Conservation (phyloP, 169 alveolate genomes). For the Cryptosporidium viatorum region DNA sequence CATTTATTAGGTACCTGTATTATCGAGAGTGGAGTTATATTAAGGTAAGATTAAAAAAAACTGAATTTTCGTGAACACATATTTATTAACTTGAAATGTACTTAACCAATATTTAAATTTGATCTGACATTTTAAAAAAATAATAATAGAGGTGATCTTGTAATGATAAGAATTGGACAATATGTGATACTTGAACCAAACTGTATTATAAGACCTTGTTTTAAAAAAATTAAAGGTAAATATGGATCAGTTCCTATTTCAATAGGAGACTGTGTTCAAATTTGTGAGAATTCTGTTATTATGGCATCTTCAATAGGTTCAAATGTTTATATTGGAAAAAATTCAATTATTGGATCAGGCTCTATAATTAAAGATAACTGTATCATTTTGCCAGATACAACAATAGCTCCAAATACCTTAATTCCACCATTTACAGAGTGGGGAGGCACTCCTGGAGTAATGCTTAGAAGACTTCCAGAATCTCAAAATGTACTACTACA, state of each 20-base stretch:
- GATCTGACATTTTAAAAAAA: too few species aligned
- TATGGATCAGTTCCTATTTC: constrained; percentile 77
- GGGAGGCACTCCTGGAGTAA: constrained; percentile 89
- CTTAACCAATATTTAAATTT: not conserved
- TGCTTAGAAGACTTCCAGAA: constrained; percentile 84
- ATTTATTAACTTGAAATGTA: not conserved
- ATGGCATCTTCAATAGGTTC: constrained; percentile 85
- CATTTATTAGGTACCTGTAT: constrained; percentile 76
- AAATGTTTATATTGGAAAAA: constrained; percentile 85
- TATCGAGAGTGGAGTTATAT: constrained; percentile 65
- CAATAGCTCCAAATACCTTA: constrained; percentile 85
- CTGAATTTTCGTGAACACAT: not conserved
- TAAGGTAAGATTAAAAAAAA: constrained; percentile 21
- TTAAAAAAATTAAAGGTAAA: constrained; percentile 72
- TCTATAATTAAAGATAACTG: constrained; percentile 83
- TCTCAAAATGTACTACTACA: constrained; percentile 76
- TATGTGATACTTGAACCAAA: constrained; percentile 81
- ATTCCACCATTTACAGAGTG: constrained; percentile 87
- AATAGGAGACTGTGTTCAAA: constrained; percentile 85
- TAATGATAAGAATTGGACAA: constrained; percentile 81
- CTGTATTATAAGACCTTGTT: constrained; percentile 83
- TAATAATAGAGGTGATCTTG: constrained; percentile 84
- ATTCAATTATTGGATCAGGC: constrained; percentile 86
- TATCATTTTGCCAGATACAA: constrained; percentile 82
- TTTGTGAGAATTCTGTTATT: constrained; percentile 84